Evolutionary conservation across 768 basidiomycete species (phyloP).

Genomic region (Phallus indusiatus): DNA sequence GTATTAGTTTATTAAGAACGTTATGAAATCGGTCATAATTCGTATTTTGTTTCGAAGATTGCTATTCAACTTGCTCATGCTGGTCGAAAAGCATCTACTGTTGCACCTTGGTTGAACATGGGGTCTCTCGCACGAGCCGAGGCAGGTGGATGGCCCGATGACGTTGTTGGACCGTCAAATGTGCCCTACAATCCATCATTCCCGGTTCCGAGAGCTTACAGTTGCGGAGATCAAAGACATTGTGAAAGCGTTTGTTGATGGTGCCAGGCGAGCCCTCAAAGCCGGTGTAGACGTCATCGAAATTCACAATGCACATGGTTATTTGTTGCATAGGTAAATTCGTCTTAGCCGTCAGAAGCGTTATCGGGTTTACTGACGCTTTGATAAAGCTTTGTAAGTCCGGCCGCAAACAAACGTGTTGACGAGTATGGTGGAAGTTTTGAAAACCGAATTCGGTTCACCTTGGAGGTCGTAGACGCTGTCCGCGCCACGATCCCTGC

Average conservation of each 20-base stretch:
- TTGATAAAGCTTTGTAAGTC: slow-evolving; percentile 42
- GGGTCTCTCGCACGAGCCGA: slow-evolving; percentile 26
- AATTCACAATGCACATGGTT: slow-evolving; percentile 59
- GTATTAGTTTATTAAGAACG: neutral
- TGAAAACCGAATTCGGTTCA: slow-evolving; percentile 57
- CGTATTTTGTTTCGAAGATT: neutral
- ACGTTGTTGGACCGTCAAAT: slow-evolving; percentile 49
- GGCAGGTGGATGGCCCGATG: slow-evolving; percentile 41
- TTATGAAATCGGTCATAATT: too few relatives aligned
- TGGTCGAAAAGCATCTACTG: slow-evolving; percentile 62
- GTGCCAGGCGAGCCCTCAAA: slow-evolving; percentile 41
- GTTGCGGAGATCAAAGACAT: slow-evolving; percentile 47
- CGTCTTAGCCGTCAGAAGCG: slow-evolving; percentile 27
- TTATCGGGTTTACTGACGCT: slow-evolving; percentile 14
- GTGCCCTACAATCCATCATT: slow-evolving; percentile 34
- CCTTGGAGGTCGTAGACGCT: slow-evolving; percentile 54
- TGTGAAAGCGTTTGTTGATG: slow-evolving; percentile 44
- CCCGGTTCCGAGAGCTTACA: slow-evolving; percentile 48
- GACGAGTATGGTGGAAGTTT: slow-evolving; percentile 66
- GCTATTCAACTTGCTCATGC: slow-evolving; percentile 66
- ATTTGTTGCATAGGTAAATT: slow-evolving; percentile 32
- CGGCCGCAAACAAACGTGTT: slow-evolving; percentile 49
- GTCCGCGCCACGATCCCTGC: slow-evolving; percentile 50
- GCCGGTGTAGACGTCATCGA: slow-evolving; percentile 56
- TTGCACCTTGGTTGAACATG: slow-evolving; percentile 50